Base-by-base conservation (phyloP, 306 rosid species). In the Cicer cuneatum region DNA sequence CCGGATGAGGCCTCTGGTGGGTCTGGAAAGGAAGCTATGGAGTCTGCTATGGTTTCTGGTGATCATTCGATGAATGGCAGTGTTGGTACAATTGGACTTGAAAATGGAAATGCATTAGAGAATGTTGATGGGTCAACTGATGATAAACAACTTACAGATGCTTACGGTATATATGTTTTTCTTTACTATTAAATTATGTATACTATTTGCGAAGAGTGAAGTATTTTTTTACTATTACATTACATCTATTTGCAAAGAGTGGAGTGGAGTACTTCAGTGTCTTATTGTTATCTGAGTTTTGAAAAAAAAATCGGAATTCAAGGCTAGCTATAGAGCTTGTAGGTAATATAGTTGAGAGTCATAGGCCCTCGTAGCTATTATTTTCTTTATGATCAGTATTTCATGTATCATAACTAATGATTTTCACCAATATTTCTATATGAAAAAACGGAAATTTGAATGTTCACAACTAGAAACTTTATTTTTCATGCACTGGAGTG, bases 131-230 rank as follows among this genome's bases (percentile, higher is more conserved):
- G 84, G 45, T 76, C 83, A 19, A 71, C 78, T 66, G 92, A 80
- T 60, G 93, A 78, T 42, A 95, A 87, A 54, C 97, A 83, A 42
- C 77, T 84, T 52, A 81, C 84, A 2, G 97, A 91, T 80, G 87
- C 90, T 79, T 87, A 89, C 71, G 97, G 97, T 91, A 84, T 64
- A 81, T 42, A 21, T 12, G 14, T 19, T 6, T n/a, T 16, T 64
- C 9, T 24, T 40, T 24, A 2, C 2, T 41, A 37, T 12, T 39
- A 5, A 5, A 3, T 0, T 53, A 1, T 6, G 11, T 13, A 52
- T 46, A 39, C 42, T 39, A 10, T 1, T 13, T 51, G 10, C 10
- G n/a, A 15, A 9, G 9, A 37, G 43, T 51, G n/a, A 16, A 37
- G 51, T 59, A n/a, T n/a, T 16, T 64, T 15, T 24, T 40, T 24